Evolutionary conservation across 352 stramenopile genomes (phyloP), one percentile per base, ranked within the genome.

Genomic region (Globisporangium irregulare): DNA sequence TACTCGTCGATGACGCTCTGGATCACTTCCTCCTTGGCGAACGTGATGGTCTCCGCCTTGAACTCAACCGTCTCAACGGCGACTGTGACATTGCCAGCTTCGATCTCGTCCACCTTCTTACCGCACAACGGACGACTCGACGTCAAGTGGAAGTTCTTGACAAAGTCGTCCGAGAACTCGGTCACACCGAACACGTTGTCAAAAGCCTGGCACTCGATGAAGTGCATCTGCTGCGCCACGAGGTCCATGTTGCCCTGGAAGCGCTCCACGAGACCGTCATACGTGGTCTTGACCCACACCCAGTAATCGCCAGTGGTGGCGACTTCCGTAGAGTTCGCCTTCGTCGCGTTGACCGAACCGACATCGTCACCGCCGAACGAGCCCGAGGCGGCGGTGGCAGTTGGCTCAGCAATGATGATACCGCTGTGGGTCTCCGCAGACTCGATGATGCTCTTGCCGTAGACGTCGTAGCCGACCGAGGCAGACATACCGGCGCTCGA

Each of bases 161-260:
- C 79, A 43, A 89, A 89, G 18, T 73, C 73, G 36, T 70, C 66
- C 65, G 79, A 77, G 62, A 82, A 81, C 72, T 83, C 81, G 32
- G 63, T 65, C 14, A 89, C 64, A 5, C 75, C 72, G 57, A 85
- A 86, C 25, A 86, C 73, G 32, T 72, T 77, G 68, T 83, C 72
- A 67, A 84, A 90, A 51, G 82, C 81, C 66, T 81, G 73, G 64
- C 80, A 88, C 62, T 90, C 82, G 1, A 87, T 74, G 29, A 90
- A 67, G 59, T 84, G 80, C 69, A 91, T 72, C 67, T 91, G 82
- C 68, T 81, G 76, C 24, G 79, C 68, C 53, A 91, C 80, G 36
- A 91, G 69, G 61, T 79, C 73, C 63, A 91, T 66, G 64, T 89
- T 87, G 63, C 80, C 82, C 12, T 86, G 68, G 59, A 91, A 91